Conservation (phyloP, 2,329 filamentous ascomycete species). For the Xylariales sp. region DNA sequence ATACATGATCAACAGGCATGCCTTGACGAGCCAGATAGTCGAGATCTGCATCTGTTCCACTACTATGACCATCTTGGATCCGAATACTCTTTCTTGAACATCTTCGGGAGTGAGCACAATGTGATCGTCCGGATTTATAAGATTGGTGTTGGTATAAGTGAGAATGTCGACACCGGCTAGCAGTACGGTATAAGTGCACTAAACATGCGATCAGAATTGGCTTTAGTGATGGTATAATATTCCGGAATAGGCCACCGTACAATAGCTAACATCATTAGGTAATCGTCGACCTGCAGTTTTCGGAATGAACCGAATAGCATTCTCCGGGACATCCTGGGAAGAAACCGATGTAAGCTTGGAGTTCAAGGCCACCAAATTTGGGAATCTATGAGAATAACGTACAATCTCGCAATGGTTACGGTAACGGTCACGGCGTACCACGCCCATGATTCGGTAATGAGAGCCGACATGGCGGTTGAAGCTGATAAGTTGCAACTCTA, state of each 20-base stretch:
- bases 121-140: constrained; percentile 46
- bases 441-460: constrained; percentile 36
- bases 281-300: constrained; percentile 51
- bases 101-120: constrained; percentile 39
- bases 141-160: constrained; percentile 51
- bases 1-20: constrained; percentile 54
- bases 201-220: constrained; percentile 8
- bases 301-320: constrained; percentile 38
- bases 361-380: not conserved
- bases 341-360: constrained; percentile 4
- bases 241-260: constrained; percentile 26
- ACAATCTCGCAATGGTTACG: constrained; percentile 36
- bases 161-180: constrained; percentile 52
- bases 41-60: constrained; percentile 59
- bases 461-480: constrained; percentile 15
- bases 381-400: constrained; percentile 13
- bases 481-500: too few species aligned
- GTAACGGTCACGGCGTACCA: constrained; percentile 38
- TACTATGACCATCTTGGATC: constrained; percentile 59
- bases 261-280: constrained; percentile 48
- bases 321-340: constrained; percentile 31
- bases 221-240: constrained; percentile 1
- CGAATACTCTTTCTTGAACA: constrained; percentile 37
- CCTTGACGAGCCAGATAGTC: constrained; percentile 52
- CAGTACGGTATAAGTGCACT: constrained; percentile 48